Conservation (phyloP, 768 basidiomycete genomes). For the Butyriboletus loyo region DNA sequence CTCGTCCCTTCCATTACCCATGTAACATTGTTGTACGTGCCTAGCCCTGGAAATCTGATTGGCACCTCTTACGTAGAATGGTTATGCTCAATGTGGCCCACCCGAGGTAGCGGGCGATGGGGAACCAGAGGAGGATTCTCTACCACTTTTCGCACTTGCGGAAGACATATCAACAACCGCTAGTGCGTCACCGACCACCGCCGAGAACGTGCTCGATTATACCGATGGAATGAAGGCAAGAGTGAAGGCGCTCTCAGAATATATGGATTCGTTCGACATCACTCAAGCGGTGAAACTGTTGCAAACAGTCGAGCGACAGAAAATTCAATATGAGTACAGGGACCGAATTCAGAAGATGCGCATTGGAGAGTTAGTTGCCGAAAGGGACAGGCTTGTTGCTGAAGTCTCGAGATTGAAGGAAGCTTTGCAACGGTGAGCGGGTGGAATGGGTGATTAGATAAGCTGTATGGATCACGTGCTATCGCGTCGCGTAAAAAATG, state of each 20-base stretch:
- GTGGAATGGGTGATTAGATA: constrained; percentile 20
- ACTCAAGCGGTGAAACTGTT: constrained; percentile 11
- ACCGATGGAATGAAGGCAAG: constrained; percentile 18
- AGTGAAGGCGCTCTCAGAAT: constrained; percentile 23
- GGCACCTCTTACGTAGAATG: background rate
- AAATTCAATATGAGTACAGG: constrained; percentile 20
- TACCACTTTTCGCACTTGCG: constrained; percentile 19
- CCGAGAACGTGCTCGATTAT: constrained; percentile 28
- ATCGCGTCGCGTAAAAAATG: constrained; percentile 25
- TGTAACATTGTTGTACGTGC: background rate
- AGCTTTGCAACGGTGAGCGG: constrained; percentile 15
- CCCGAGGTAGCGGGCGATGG: background rate
- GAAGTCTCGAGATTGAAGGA: constrained; percentile 18
- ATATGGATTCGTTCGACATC: constrained; percentile 29
- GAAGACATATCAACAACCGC: constrained; percentile 11
- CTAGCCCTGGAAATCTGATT: background rate
- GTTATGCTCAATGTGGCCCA: background rate
- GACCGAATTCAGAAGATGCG: constrained; percentile 21
- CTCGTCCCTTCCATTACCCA: background rate
- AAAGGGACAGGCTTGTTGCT: constrained; percentile 13
- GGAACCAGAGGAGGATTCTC: constrained; percentile 7
- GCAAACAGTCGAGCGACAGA: constrained; percentile 23
- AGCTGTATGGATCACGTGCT: constrained; percentile 22
- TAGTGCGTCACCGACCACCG: constrained; percentile 22
- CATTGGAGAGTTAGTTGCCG: constrained; percentile 19